A percentile compares a stretch with the other conserved stretches of the same genome.
These are phyloP conservation scores for Dothidotthia symphoricarpi DNA, from an alignment of 2,329 filamentous ascomycete species.

Conservation along the genomic window DNA sequence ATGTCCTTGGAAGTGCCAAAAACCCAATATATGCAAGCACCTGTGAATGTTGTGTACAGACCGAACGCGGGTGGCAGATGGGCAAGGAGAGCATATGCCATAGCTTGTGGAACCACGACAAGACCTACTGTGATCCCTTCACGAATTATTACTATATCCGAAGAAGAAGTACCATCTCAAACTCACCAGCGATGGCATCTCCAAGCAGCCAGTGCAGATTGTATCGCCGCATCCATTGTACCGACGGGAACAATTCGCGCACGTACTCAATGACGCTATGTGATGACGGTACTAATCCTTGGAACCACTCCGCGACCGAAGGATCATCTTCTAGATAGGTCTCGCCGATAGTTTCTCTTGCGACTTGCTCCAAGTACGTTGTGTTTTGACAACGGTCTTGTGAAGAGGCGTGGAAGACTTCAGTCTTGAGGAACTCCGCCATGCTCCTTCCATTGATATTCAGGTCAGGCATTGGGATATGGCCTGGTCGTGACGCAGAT, in stretches of 20 bases:
- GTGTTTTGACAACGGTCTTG: conserved; percentile 14
- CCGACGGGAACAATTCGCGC: conserved; percentile 27
- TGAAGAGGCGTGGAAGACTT: conserved; percentile 15
- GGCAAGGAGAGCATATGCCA: conserved; percentile 88
- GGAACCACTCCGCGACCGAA: conserved; percentile 29
- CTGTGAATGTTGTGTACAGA: conserved; percentile 92
- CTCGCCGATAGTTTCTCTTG: conserved; percentile 21
- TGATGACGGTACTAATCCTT: conserved; percentile 23
- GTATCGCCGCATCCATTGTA: conserved; percentile 28
- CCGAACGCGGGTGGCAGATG: conserved; percentile 75
- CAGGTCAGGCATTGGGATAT: conserved; percentile 1
- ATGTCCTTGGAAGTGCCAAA: conserved; percentile 98
- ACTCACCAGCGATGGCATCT: conserved; percentile 32
- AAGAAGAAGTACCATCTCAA: too few species aligned
- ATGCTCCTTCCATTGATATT: conserved; percentile 9
- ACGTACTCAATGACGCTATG: conserved; percentile 25
- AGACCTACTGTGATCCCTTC: conserved; percentile 62
- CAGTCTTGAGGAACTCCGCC: conserved; percentile 8
- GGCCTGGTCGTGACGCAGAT: background rate
- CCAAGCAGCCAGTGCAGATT: conserved; percentile 34
- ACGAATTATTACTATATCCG: background rate
- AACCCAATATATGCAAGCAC: conserved; percentile 90
- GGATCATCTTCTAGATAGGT: conserved; percentile 32
- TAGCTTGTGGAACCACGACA: conserved; percentile 87
- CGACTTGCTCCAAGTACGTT: conserved; percentile 15